Evolutionary conservation across 306 rosid species (phyloP), one percentile per base, ranked within the genome.

Genomic region (Calophaca sinica): DNA sequence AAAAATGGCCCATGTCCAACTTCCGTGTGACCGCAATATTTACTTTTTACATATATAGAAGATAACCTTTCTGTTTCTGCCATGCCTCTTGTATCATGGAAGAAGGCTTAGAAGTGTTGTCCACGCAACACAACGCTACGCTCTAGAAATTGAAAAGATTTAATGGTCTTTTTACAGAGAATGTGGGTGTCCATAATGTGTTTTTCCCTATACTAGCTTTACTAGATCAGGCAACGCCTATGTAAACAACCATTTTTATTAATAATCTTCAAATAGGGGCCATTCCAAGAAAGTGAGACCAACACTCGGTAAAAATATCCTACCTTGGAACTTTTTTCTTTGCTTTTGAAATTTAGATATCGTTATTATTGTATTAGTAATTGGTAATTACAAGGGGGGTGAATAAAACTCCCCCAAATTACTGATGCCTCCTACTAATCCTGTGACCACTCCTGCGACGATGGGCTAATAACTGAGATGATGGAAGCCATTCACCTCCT

Each of bases 401-500:
- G 26, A 20, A 20, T 20, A 20, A 20, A 20, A 20, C 26, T 20
- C 26, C 26, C 26, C 26, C 26, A 20, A 20, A 20, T 20, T 20
- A 20, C 26, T 1, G 26, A 20, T 66, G 70, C 15, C 15, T 36
- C 49, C 70, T 63, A 36, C 35, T 1, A 20, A 1, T 20, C 26
- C 26, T 20, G 26, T 20, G 26, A 20, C 1, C 26, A 20, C 26
- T 20, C 26, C 26, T 20, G 26, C 26, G 26, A 20, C 26, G 26
- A 20, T 20, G 26, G 0, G 26, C 26, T 20, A 20, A 20, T 20
- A 20, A 20, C 26, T 70, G 48, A 62, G 85, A 70, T 11, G 86
- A 71, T 20, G 86, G 72, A 68, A 85, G 81, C 96, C 94, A 89
- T n/a, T 88, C 85, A 72, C 81, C 48, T 45, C 96, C 99, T 61